Base-by-base conservation (phyloP, 2,329 filamentous ascomycete species). In the Fusarium sp. region DNA sequence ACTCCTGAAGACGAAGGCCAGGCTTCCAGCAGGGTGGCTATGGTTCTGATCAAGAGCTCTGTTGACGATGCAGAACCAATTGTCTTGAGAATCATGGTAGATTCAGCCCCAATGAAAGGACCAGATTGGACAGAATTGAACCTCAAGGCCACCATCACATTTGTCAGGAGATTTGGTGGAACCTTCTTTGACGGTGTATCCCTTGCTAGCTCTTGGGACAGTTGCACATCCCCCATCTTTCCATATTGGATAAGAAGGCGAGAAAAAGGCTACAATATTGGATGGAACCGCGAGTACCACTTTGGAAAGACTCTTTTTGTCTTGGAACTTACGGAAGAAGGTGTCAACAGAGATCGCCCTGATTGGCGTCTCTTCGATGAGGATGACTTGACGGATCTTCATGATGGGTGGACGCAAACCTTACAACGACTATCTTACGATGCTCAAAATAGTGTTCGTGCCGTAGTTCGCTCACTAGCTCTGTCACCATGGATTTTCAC, bases 151-250 rank as follows among this genome's bases (percentile, higher is more conserved):
- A 28, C 31, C 3, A 33, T 45, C 42, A 26, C 7, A 18, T 26
- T 45, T 11, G 11, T 45, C 17, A 2, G 13, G 10, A 18, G 1
- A 24, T 8, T 0, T 0, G 0, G 5, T 9, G n/a, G n/a, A 18
- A 18, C 11, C 0, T 13, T 26, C 7, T 45, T 26, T 2, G n/a
- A 26, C 17, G n/a, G 42, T 13, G 5, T 6, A 6, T 26, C 42
- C 11, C 17, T 45, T 26, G n/a, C 17, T 7, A 26, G n/a, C 17
- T 45, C n/a, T 17, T 26, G 10, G n/a, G 1, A 18, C 12, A 24
- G 15, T 8, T 44, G 42, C 11, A 24, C 2, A 18, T 0, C 13
- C 17, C 41, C n/a, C 4, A 24, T 2, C 6, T 18, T 24, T 8
- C 1, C 5, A 10, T 7, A 18, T 24, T 44, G 42, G 42, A 24